A percentile compares a stretch with the other conserved stretches of the same genome.
These are phyloP conservation scores for Lepraria neglecta DNA, from an alignment of 495 filamentous ascomycete genomes.

Conservation along the genomic window DNA sequence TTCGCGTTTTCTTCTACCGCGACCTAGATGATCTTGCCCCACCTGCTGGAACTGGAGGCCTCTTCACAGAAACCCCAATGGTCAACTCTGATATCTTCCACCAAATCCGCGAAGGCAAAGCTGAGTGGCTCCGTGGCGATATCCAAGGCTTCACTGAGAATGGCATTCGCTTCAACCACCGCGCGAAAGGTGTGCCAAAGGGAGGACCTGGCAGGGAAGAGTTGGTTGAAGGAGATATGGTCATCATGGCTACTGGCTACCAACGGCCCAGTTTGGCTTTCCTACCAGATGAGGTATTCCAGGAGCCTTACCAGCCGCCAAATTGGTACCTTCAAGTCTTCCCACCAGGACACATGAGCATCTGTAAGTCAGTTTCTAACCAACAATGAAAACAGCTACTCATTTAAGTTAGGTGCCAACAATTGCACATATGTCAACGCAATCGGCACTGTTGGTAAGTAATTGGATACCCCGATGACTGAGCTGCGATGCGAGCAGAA, in stretches of 20 bases:
- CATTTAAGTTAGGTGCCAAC: constrained; percentile 35
- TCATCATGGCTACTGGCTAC: constrained; percentile 80
- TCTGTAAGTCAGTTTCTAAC: constrained; percentile 6
- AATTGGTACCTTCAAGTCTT: constrained; percentile 81
- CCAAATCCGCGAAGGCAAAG: constrained; percentile 67
- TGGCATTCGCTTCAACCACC: constrained; percentile 63
- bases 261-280: constrained; percentile 66
- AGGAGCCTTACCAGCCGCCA: constrained; percentile 65
- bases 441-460: constrained; percentile 51
- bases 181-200: constrained; percentile 65
- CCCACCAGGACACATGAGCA: constrained; percentile 48
- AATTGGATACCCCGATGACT: neutral
- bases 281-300: constrained; percentile 63
- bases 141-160: constrained; percentile 57
- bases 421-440: constrained; percentile 81
- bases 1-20: constrained; percentile 77
- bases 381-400: no score
- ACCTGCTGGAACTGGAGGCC: constrained; percentile 52
- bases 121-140: constrained; percentile 75
- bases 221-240: constrained; percentile 62
- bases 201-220: constrained; percentile 61
- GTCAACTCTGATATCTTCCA: constrained; percentile 75
- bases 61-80: constrained; percentile 82
- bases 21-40: constrained; percentile 75
- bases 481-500: no score